Percentiles rank a stretch among this genome's conserved stretches.
Evolutionary conservation across 192 early-diverging fungal genomes (phyloP).

Genomic region (Linnemannia zychae): DNA sequence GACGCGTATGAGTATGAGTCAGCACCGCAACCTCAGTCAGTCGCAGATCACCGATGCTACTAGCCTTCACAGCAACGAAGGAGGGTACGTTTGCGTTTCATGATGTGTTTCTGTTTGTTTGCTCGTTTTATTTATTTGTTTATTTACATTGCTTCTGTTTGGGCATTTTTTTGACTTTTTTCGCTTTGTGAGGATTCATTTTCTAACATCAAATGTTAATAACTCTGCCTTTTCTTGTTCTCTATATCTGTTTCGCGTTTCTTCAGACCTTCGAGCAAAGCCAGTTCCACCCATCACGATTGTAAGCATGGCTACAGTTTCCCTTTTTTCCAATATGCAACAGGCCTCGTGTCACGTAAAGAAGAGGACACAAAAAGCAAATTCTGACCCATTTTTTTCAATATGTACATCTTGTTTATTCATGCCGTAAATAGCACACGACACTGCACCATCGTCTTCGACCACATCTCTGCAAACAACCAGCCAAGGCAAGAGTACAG

Average conservation of each 20-base stretch:
- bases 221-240: neutral
- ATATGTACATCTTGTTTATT: neutral
- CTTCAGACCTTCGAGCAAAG: constrained; percentile 25
- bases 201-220: neutral
- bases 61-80: constrained; percentile 33
- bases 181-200: neutral
- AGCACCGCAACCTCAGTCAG: constrained; percentile 15
- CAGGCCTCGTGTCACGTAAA: neutral
- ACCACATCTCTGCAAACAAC: neutral
- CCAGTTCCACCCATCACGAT: constrained; percentile 30
- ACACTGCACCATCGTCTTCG: neutral
- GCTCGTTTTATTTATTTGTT: neutral
- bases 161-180: neutral
- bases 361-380: neutral
- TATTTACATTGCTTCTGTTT: neutral
- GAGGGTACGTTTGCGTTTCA: constrained; percentile 19
- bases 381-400: too few relatives aligned
- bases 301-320: neutral
- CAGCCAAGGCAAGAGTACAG: constrained; percentile 12
- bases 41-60: constrained; percentile 11
- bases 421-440: constrained; percentile 3
- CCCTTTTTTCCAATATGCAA: neutral
- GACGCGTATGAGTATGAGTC: constrained; percentile 16
- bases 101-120: neutral
- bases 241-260: neutral